Percentiles rank a stretch among this genome's conserved stretches.
Conservation (phyloP, 176 grass and related monocot genomes). For the Zoysia pacifica region DNA sequence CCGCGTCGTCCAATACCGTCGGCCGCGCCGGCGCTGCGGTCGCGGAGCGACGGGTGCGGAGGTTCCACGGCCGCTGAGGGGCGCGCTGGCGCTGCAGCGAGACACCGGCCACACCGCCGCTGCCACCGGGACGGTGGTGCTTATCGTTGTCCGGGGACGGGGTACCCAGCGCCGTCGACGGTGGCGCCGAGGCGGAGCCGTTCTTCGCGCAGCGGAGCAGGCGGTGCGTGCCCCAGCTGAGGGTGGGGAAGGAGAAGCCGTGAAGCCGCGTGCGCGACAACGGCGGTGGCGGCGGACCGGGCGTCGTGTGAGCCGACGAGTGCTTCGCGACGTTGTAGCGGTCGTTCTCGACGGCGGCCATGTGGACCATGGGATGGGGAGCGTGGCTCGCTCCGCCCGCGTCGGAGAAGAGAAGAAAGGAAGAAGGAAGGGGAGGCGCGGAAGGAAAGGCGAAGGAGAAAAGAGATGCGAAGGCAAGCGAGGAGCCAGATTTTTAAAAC, state of each 20-base stretch:
- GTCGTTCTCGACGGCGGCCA: constrained; percentile 47
- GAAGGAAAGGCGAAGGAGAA: neutral
- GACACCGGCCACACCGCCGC: neutral
- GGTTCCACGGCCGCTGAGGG: constrained; percentile 50
- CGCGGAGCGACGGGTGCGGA: constrained; percentile 47
- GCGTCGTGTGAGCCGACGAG: neutral
- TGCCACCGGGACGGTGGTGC: neutral
- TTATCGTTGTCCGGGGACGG: constrained; percentile 42
- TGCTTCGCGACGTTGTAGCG: neutral
- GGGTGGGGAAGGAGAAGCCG: constrained; percentile 55
- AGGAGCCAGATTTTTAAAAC: constrained; percentile 42
- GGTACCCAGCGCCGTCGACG: neutral
- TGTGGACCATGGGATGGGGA: constrained; percentile 43
- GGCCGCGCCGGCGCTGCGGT: constrained; percentile 28
- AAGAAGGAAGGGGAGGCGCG: neutral
- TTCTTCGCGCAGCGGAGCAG: constrained; percentile 62
- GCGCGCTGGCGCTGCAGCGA: constrained; percentile 25
- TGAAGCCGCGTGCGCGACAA: constrained; percentile 41
- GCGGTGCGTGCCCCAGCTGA: constrained; percentile 67
- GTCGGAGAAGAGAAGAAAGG: constrained; percentile 2
- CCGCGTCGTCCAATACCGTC: neutral
- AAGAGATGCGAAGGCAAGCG: neutral
- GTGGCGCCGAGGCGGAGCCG: constrained; percentile 15
- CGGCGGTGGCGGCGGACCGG: neutral
- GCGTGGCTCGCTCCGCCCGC: neutral